Evolutionary conservation across 73 alveolate genomes (phyloP).

Genomic region (Tetrahymena elliotti): DNA sequence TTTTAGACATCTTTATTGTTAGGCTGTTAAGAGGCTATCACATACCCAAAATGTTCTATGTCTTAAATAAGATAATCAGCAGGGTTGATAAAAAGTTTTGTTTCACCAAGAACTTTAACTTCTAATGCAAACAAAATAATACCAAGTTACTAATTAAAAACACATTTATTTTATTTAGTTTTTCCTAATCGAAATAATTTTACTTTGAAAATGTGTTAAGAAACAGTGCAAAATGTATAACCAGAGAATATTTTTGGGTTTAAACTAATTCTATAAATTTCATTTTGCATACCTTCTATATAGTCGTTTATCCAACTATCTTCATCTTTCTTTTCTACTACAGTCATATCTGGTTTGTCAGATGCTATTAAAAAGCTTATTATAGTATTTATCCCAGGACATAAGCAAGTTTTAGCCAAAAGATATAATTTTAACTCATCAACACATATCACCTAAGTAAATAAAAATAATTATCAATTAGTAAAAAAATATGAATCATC

Average conservation of each 20-base stretch:
- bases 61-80: slow-evolving; percentile 79
- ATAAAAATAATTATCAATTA: too few relatives aligned
- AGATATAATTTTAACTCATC: slow-evolving; percentile 87
- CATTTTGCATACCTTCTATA: slow-evolving; percentile 57
- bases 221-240: slow-evolving; percentile 39
- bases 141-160: slow-evolving; percentile 48
- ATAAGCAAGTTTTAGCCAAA: slow-evolving; percentile 85
- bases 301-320: slow-evolving; percentile 56
- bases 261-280: slow-evolving; percentile 60
- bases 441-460: slow-evolving; percentile 68
- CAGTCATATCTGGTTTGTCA: slow-evolving; percentile 57
- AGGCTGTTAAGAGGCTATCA: slow-evolving; percentile 81
- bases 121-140: slow-evolving; percentile 69
- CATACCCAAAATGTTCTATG: slow-evolving; percentile 81
- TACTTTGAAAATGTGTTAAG: slow-evolving; percentile 6
- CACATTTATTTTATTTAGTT: not conserved
- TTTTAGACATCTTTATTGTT: slow-evolving; percentile 58
- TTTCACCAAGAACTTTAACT: slow-evolving; percentile 59
- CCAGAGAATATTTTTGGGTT: slow-evolving; percentile 56
- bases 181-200: not conserved
- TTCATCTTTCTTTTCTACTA: slow-evolving; percentile 1
- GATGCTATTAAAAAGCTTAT: slow-evolving; percentile 81
- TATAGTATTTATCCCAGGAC: slow-evolving; percentile 93
- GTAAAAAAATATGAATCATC: too few relatives aligned
- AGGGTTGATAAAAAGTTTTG: slow-evolving; percentile 90